These are phyloP conservation scores for Puccinellia tenuiflora DNA, from an alignment of 176 grass and related monocot genomes.

Conservation along the genomic window DNA sequence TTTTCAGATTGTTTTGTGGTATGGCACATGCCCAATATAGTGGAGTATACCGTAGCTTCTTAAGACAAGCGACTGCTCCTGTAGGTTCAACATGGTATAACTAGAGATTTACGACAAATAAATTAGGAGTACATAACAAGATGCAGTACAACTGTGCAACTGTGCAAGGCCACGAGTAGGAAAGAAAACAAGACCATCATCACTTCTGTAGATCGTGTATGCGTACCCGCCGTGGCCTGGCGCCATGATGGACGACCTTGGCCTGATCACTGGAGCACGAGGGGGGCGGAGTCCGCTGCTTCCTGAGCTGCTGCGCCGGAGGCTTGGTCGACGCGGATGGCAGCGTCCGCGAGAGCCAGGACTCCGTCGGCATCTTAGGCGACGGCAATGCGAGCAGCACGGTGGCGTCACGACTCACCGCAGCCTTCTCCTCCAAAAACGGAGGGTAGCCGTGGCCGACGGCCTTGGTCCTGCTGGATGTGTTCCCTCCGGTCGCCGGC, in stretches of 20 bases:
- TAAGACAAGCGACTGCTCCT: no score
- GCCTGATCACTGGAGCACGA: neutral
- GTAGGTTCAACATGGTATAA: neutral
- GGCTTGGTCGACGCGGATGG: slow-evolving; percentile 48
- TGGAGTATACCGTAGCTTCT: no score
- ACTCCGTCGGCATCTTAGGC: slow-evolving; percentile 74
- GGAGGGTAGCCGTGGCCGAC: slow-evolving; percentile 16
- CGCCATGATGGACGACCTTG: slow-evolving; percentile 22
- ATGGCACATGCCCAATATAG: neutral
- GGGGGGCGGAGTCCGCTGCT: slow-evolving; percentile 34
- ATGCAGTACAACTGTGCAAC: no score
- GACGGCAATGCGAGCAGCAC: slow-evolving; percentile 40
- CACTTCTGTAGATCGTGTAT: slow-evolving; percentile 36
- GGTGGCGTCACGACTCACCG: neutral
- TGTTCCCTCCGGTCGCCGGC: neutral
- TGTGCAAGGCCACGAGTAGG: neutral
- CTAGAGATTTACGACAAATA: neutral
- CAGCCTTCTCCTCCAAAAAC: slow-evolving; percentile 9
- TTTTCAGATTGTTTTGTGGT: neutral
- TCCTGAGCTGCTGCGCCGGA: slow-evolving; percentile 44
- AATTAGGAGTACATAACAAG: neutral
- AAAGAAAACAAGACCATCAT: neutral
- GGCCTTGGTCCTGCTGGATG: neutral
- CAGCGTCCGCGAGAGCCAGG: slow-evolving; percentile 82
- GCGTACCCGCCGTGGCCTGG: slow-evolving; percentile 17